Evolutionary conservation across 2,329 filamentous ascomycete genomes (phyloP), one percentile per base, ranked within the genome.

Genomic region (Oidium heveae): DNA sequence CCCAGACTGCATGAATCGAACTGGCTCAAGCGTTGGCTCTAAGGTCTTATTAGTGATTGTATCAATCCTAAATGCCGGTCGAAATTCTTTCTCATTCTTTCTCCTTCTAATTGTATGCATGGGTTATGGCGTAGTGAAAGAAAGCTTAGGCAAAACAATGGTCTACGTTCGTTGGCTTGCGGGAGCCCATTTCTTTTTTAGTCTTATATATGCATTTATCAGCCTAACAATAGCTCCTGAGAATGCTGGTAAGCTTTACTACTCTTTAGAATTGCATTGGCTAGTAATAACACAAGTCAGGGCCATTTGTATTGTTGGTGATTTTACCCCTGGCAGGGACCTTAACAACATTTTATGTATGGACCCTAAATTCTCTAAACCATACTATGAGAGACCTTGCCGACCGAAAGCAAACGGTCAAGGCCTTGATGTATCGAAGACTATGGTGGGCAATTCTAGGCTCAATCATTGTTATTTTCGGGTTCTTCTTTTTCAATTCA

Each of bases 1-100:
- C 18, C 15, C 58, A 84, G 91, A 98, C 69, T 96, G 85, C 66
- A 79, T 94, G 65, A 98, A 98, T 67, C 77, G 83, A 41, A 79
- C 94, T 64, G 91, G 91, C 43, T 79, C 86, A 54, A 94, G 87
- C 64, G 67, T 82, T 2, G 80, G 85, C 47, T 80, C 86, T 56
- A 94, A 93, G 66, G 83, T 82, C 6, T 73, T 96, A 55, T 83
- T 98, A 69, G 79, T 95, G 18, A 70, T 95, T 24, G 89, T 95
- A n/a, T 87, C 87, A 39, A 74, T 96, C 24, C 74, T 98, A 47
- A 96, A 94, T 65, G 91, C 91, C 5, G 88, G 82, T 55, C 78
- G 91, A 59, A 98, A 96, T 68, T 95, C 89, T 0, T 96, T 98
- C 67, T 95, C 89, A 0, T 98, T 98, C 73, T 98, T 98, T 73